These are phyloP conservation scores for Shiraia sp. DNA, from an alignment of 2,329 filamentous ascomycete species.

Conservation along the genomic window DNA sequence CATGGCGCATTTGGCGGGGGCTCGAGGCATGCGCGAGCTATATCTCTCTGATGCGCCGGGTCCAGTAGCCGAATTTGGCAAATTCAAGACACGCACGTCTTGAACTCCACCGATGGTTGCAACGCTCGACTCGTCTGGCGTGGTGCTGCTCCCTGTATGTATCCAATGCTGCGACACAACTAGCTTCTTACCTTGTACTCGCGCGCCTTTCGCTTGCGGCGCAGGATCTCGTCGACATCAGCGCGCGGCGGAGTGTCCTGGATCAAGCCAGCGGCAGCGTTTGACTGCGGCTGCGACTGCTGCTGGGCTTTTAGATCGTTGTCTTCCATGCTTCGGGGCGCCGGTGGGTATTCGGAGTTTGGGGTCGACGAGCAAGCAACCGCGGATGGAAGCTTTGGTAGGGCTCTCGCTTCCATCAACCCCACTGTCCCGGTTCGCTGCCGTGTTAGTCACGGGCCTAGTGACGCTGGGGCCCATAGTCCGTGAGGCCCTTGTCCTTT, in stretches of 20 bases:
- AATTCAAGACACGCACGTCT: constrained; percentile 8
- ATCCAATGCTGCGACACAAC: no score
- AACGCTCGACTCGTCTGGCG: background rate
- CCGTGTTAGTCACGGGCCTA: constrained; percentile 17
- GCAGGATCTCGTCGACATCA: constrained; percentile 55
- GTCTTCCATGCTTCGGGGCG: constrained; percentile 35
- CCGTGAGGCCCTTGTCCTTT: background rate
- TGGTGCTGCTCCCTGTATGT: background rate
- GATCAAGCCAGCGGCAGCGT: constrained; percentile 26
- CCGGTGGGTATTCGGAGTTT: constrained; percentile 13
- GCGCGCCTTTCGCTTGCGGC: constrained; percentile 55
- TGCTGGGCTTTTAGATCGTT: constrained; percentile 6
- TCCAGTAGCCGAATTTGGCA: constrained; percentile 19
- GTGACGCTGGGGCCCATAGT: constrained; percentile 5
- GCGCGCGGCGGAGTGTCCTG: constrained; percentile 47
- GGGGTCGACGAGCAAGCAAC: background rate
- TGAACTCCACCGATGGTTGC: background rate
- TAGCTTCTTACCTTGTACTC: constrained; percentile 54
- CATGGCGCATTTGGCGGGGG: no score
- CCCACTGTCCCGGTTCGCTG: constrained; percentile 10
- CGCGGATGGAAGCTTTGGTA: constrained; percentile 13
- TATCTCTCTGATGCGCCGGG: constrained; percentile 14
- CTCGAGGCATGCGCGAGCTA: constrained; percentile 5
- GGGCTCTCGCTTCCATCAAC: constrained; percentile 17
- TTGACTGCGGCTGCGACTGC: constrained; percentile 28